Base-by-base conservation (phyloP, 108 stramenopile species). In the Phaeodactylum tricornutum region DNA sequence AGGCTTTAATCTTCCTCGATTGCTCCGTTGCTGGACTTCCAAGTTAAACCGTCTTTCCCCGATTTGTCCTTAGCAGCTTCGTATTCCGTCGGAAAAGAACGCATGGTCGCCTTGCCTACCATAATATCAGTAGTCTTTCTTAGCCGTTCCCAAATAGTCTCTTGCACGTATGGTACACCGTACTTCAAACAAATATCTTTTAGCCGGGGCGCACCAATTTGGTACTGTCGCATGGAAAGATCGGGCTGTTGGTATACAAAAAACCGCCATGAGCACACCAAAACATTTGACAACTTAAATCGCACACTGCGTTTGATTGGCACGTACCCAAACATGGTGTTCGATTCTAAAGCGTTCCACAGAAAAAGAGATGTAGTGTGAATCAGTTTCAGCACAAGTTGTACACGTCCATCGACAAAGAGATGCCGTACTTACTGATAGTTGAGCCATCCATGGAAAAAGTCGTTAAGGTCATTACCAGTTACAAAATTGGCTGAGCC, bases 351-450 rank as follows among this genome's bases (percentile, higher is more conserved):
- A n/a, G n/a, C n/a, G n/a, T n/a, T n/a, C n/a, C n/a, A n/a, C n/a
- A n/a, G n/a, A n/a, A n/a, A n/a, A n/a, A n/a, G n/a, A n/a, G n/a
- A n/a, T n/a, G n/a, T n/a, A n/a, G n/a, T n/a, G n/a, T n/a, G n/a
- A n/a, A n/a, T n/a, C n/a, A n/a, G n/a, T n/a, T n/a, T n/a, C n/a
- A n/a, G n/a, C n/a, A n/a, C n/a, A n/a, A n/a, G n/a, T n/a, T n/a
- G n/a, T n/a, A n/a, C n/a, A n/a, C n/a, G n/a, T n/a, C n/a, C n/a
- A n/a, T n/a, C n/a, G n/a, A n/a, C n/a, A n/a, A n/a, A 41, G 6
- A 41, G 6, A 37, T 83, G 81, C 35, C 79, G 81, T 50, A 79
- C 81, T 43, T 79, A 79, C 49, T 83, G 81, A 34, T 83, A 83
- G 58, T 77, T 77, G 20, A 83, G 47, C 60, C 64, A 83, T 34